A percentile compares a stretch with the other conserved stretches of the same genome.
phyloP scores from a whole-genome alignment of 192 early-diverging fungal species.

The Gryganskiella cystojenkinii region DNA sequence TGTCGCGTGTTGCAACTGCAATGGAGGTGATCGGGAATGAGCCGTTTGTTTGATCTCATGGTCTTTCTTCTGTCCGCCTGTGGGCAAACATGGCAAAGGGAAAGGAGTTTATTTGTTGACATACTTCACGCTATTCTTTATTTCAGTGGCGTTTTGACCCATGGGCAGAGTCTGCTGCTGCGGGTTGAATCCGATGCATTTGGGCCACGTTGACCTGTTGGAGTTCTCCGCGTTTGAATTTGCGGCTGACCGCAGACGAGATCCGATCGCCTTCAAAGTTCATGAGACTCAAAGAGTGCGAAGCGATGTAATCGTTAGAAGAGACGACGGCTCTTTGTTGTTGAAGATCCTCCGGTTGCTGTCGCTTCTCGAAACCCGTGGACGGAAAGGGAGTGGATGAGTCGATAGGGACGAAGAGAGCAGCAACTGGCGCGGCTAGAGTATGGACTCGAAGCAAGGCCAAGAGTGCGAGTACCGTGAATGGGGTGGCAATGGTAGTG shows the following conservation, averaged over 20 bases:
- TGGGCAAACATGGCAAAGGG: no score
- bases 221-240: neutral
- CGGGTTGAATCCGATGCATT: neutral
- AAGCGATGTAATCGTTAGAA: conserved; percentile 1
- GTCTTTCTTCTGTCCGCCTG: no score
- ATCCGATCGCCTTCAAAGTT: neutral
- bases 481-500: no score
- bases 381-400: no score
- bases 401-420: neutral
- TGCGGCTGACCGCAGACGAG: neutral
- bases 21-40: no score
- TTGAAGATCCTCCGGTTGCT: neutral
- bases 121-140: no score
- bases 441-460: no score
- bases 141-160: neutral
- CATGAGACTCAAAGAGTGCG: neutral
- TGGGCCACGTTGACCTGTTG: neutral
- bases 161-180: neutral
- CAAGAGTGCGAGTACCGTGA: no score
- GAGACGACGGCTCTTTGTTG: neutral
- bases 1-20: no score
- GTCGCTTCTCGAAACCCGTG: no score
- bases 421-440: neutral
- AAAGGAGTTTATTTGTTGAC: no score
- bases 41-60: no score